Evolutionary conservation across 2,329 filamentous ascomycete species (phyloP).

Genomic region (Beauveria brongniartii): DNA sequence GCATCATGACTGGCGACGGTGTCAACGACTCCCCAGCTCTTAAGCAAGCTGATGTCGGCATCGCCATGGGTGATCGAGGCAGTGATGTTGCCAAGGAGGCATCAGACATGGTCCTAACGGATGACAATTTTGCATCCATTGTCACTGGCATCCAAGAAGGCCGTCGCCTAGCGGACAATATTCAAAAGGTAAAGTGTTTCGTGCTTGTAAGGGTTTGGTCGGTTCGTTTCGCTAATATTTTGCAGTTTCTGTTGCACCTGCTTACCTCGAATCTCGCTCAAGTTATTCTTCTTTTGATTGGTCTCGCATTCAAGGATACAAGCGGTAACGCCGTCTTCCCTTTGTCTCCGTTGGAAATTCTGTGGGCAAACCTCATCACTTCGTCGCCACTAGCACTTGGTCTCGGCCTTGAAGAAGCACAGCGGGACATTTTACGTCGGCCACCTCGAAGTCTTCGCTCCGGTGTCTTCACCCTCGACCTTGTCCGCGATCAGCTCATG

Average conservation of each 20-base stretch:
- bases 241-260: slow-evolving; percentile 53
- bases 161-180: slow-evolving; percentile 62
- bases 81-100: slow-evolving; percentile 73
- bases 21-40: slow-evolving; percentile 69
- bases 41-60: slow-evolving; percentile 66
- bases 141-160: slow-evolving; percentile 66
- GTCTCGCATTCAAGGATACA: slow-evolving; percentile 58
- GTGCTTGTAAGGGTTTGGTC: neutral
- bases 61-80: slow-evolving; percentile 64
- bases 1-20: slow-evolving; percentile 68
- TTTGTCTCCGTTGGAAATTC: slow-evolving; percentile 62
- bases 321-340: slow-evolving; percentile 57
- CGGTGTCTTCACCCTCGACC: slow-evolving; percentile 56
- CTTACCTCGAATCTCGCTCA: slow-evolving; percentile 64
- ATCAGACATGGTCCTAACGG: slow-evolving; percentile 79
- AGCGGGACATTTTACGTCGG: slow-evolving; percentile 58
- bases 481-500: slow-evolving; percentile 58
- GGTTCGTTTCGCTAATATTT: slow-evolving; percentile 13
- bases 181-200: slow-evolving; percentile 51
- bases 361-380: slow-evolving; percentile 71
- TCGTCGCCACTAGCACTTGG: slow-evolving; percentile 65
- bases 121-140: slow-evolving; percentile 82
- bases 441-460: slow-evolving; percentile 53
- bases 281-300: slow-evolving; percentile 59
- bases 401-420: slow-evolving; percentile 61